Base-by-base conservation (phyloP, 768 basidiomycete species). In the Lactarius tabidus region DNA sequence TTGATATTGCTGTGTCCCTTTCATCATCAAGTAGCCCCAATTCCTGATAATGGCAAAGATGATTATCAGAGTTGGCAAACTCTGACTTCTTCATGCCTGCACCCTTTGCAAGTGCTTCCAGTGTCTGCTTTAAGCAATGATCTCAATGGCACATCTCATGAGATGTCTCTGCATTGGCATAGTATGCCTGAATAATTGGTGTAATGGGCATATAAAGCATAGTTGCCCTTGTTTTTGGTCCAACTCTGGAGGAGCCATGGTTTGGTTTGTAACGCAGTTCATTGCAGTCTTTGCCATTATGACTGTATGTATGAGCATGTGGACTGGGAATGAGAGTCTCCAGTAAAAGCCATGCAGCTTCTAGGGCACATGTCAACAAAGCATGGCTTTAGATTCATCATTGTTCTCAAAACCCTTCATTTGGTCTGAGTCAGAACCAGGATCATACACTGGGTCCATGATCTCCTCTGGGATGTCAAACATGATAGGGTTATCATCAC, bases 1-100 rank as follows among this genome's bases (percentile, higher is more conserved):
- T 72, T 60, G 74, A 55, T 14, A 74, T 45, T 51, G 64, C 63
- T n/a, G 60, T 59, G 53, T 75, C 75, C 45, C 71, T 65, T 73
- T 12, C 6, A 48, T 39, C 26, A 6, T 38, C 5, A 33, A 60
- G 48, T 12, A 60, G 18, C 5, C 14, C 29, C 15, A 41, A 18
- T 8, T 17, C 23, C 9, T 41, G 2, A 31, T 18, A 9, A 18
- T 60, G 59, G 29, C 17, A 26, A 6, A 26, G 15, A 60, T 60
- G 59, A 10, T 41, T 43, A 6, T 15, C 28, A 17, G 38, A 39
- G 45, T 45, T 59, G 17, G 26, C n/a, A 60, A 60, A 60, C 6
- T 60, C 59, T 39, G 59, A 60, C 18, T 15, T 43, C 17, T 60
- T 31, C 2, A 33, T 43, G 48, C 39, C 39, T 9, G 35, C 36